Evolutionary conservation across 441 rosid species (phyloP).

Genomic region (Populus hybrid): DNA sequence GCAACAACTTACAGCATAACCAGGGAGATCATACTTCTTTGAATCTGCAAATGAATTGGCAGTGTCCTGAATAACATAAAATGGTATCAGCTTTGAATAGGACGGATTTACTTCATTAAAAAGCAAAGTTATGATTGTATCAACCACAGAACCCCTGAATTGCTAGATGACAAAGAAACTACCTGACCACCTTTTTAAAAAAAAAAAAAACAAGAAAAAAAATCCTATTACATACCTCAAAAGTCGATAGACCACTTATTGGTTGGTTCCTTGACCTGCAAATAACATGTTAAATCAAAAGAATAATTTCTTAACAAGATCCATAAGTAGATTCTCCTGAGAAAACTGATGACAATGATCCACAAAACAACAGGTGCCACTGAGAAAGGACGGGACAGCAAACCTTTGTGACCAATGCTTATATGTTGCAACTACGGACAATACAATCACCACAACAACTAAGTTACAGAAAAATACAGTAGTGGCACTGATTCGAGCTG

Average conservation of each 20-base stretch:
- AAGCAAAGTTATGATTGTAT: neutral
- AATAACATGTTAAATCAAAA: slow-evolving; percentile 12
- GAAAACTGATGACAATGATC: neutral
- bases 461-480: slow-evolving; percentile 50
- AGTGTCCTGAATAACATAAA: slow-evolving; percentile 36
- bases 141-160: neutral
- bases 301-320: slow-evolving; percentile 7
- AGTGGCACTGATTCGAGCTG: slow-evolving; percentile 58
- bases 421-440: slow-evolving; percentile 55
- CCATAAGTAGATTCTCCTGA: neutral
- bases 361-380: neutral
- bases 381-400: slow-evolving; percentile 15
- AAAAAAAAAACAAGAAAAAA: neutral
- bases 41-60: slow-evolving; percentile 36
- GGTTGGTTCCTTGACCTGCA: slow-evolving; percentile 49
- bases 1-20: slow-evolving; percentile 71
- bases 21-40: slow-evolving; percentile 73
- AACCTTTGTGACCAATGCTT: slow-evolving; percentile 73
- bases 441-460: slow-evolving; percentile 42
- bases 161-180: neutral
- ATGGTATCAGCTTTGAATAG: slow-evolving; percentile 12
- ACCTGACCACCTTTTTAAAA: neutral
- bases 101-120: neutral
- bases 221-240: slow-evolving; percentile 38
- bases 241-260: slow-evolving; percentile 29